Base-by-base conservation (phyloP, 75 land plant species). In the Cunninghamia lanceolata region DNA sequence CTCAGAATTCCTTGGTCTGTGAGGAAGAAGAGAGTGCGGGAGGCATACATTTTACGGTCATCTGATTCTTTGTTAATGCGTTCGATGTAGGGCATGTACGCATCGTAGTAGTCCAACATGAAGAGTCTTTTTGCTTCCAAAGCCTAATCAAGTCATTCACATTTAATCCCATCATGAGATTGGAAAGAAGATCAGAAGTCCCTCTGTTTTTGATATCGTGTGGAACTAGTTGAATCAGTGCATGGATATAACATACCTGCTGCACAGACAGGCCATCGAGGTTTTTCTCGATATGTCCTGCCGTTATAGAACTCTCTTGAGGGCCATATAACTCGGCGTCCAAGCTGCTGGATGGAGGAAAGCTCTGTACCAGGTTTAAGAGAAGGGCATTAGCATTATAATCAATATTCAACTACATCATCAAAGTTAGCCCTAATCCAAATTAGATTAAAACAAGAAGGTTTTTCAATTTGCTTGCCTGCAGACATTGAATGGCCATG, bases 261-360 rank as follows among this genome's bases (percentile, higher is more conserved):
- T 78, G 34, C 47, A 87, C 83, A 0, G 88, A 16, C 15, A 86
- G 82, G 1, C 86, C 89, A 14, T 76, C 74, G 0, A 89, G 83
- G 43, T 54, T 56, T 19, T 87, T 43, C 40, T 76, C 36, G 36
- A 89, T 38, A 15, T 89, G 88, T 39, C 50, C 82, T 10, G 38
- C 82, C 5, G 53, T 84, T 10, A 89, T 86, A 9, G 94, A 91
- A 2, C 97, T 95, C n/a, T 91, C 90, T 13, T 76, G 91, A 28
- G 93, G 91, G 53, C 98, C 98, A 76, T 91, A 93, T 36, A 91
- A 46, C 25, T 89, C 86, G 9, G 92, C 92, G 83, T 96, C 98
- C 47, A 96, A 89, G 5, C 85, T 89, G 90, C 98, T 96, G 7
- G 85, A 82, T 0, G 93, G 94, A 21, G 98, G 98, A 86, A 96